phyloP scores from a whole-genome alignment of 371 early-diverging fungal genomes.

The Mortierella sp. region DNA sequence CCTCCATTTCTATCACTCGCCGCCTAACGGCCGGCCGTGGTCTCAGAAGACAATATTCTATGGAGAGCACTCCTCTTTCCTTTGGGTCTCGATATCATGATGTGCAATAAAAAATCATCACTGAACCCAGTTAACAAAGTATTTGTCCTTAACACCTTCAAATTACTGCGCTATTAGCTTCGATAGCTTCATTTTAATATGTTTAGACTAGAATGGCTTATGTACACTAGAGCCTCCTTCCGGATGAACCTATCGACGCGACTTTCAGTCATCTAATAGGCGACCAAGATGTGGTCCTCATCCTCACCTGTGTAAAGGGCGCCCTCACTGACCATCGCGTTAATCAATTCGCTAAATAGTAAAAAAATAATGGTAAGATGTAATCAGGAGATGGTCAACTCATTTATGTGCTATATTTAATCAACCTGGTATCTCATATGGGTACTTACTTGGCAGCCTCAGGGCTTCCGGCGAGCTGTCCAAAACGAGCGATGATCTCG shows the following conservation, averaged over 20 bases:
- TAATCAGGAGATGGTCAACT: background rate
- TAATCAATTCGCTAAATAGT: constrained; percentile 1
- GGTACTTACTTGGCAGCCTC: constrained; percentile 30
- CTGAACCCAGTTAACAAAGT: background rate
- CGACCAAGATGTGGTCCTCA: constrained; percentile 25
- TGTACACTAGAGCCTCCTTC: no score
- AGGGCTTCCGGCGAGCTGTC: constrained; percentile 9
- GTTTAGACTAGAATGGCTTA: no score
- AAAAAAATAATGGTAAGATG: background rate
- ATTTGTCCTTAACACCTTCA: background rate
- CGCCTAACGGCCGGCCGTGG: no score
- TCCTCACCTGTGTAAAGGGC: constrained; percentile 28
- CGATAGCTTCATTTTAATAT: no score
- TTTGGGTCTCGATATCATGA: no score
- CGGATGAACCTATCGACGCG: background rate
- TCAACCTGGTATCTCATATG: background rate
- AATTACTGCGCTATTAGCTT: no score
- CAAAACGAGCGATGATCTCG: constrained; percentile 19
- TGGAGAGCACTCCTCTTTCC: no score
- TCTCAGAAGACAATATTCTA: no score
- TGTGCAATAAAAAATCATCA: no score
- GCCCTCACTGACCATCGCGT: constrained; percentile 18
- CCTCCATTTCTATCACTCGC: no score
- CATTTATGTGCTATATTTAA: background rate
- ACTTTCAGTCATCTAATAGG: background rate